Evolutionary conservation across 768 basidiomycete species (phyloP).

Genomic region (Ramaria sp.): DNA sequence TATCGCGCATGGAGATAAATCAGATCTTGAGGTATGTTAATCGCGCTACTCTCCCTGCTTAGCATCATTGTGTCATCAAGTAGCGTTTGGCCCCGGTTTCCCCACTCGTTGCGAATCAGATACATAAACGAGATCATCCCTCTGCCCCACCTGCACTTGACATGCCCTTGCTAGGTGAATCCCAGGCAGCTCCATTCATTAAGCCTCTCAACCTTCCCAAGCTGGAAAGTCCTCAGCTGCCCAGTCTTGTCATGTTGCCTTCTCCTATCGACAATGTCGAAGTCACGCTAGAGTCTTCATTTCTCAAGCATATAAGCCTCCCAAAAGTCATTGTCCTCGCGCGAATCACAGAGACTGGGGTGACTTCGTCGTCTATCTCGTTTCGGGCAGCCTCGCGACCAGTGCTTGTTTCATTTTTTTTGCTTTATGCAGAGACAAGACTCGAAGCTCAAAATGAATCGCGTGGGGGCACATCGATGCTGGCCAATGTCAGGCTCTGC

Average conservation of each 20-base stretch:
- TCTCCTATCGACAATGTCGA: background rate
- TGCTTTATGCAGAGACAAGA: slow-evolving; percentile 1
- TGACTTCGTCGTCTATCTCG: background rate
- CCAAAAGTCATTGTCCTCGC: background rate
- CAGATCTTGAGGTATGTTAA: background rate
- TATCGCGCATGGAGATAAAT: background rate
- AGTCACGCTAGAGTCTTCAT: background rate
- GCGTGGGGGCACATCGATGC: background rate
- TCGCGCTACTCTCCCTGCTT: background rate
- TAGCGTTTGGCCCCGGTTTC: background rate
- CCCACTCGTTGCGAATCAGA: background rate
- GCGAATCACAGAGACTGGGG: background rate
- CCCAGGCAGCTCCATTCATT: too few relatives aligned
- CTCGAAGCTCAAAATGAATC: background rate
- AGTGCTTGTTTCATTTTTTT: slow-evolving; percentile 4
- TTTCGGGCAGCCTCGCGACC: background rate
- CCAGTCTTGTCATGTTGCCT: background rate
- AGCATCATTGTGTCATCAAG: background rate
- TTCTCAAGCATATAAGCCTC: background rate
- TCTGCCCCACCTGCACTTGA: too few relatives aligned
- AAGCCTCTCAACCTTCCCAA: background rate
- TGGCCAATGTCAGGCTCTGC: background rate
- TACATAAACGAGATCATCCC: background rate
- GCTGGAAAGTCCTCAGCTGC: background rate
- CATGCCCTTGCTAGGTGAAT: too few relatives aligned